These are phyloP conservation scores for Aspergillus brunneoviolaceus DNA, from an alignment of 2,329 filamentous ascomycete species.

Conservation along the genomic window DNA sequence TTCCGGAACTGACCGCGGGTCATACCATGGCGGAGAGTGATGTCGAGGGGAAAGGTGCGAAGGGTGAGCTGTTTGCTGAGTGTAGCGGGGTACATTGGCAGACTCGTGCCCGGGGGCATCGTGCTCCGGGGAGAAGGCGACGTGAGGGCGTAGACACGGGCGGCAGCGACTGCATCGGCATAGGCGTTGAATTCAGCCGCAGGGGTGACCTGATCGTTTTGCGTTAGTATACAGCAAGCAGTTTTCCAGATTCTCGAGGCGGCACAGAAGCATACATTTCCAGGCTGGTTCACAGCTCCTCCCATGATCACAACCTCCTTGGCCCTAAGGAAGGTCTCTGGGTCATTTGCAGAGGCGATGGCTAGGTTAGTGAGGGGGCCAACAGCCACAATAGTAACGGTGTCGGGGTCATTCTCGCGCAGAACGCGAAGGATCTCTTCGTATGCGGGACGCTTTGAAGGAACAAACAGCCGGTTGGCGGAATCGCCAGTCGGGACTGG, in stretches of 20 bases:
- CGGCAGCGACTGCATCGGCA: conserved; percentile 77
- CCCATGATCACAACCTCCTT: conserved; percentile 97
- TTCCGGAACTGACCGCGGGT: conserved; percentile 59
- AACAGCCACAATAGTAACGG: conserved; percentile 84
- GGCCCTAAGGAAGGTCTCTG: conserved; percentile 81
- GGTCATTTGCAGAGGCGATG: conserved; percentile 80
- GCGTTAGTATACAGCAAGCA: background rate
- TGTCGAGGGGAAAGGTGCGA: conserved; percentile 72
- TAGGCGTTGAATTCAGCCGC: conserved; percentile 94
- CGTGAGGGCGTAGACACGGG: conserved; percentile 74
- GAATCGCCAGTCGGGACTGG: conserved; percentile 38
- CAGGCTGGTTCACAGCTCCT: conserved; percentile 73
- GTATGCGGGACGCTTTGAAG: conserved; percentile 72
- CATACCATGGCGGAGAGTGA: conserved; percentile 70
- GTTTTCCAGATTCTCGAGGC: background rate
- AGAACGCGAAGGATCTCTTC: conserved; percentile 88
- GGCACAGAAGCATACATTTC: conserved; percentile 65
- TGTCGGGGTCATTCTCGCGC: conserved; percentile 75
- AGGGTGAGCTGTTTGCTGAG: conserved; percentile 65
- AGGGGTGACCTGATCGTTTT: conserved; percentile 57
- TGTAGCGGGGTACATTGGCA: conserved; percentile 63
- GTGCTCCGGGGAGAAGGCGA: conserved; percentile 78
- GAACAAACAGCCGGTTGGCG: conserved; percentile 63
- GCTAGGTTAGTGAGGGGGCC: conserved; percentile 94
- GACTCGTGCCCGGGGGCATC: conserved; percentile 59